These are phyloP conservation scores for Candolleomyces eurysporus DNA, from an alignment of 768 basidiomycete species.

Conservation along the genomic window DNA sequence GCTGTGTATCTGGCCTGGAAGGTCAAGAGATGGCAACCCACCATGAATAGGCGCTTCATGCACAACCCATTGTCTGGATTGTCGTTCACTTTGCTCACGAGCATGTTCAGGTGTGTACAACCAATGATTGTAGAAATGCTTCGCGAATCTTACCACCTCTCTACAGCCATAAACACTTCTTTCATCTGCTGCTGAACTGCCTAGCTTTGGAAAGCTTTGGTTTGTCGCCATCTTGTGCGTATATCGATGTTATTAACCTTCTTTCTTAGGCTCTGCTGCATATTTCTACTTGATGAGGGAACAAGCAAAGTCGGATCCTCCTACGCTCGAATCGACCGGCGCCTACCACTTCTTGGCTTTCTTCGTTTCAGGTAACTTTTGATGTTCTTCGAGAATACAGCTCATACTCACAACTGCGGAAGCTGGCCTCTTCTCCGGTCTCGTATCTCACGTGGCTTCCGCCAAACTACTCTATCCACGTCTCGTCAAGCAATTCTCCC, in stretches of 20 bases:
- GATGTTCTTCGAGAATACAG: not conserved
- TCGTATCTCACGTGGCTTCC: conserved; percentile 71
- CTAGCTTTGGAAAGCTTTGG: conserved; percentile 86
- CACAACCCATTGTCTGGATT: conserved; percentile 81
- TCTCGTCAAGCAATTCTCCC: conserved; percentile 55
- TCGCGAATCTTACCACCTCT: not conserved
- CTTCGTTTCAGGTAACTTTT: conserved; percentile 61
- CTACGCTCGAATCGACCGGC: conserved; percentile 61
- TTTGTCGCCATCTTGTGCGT: conserved; percentile 23
- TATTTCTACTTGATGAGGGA: conserved; percentile 53
- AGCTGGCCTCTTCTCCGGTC: conserved; percentile 81
- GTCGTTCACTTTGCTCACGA: conserved; percentile 76
- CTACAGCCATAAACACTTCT: conserved; percentile 60
- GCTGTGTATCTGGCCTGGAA: conserved; percentile 80
- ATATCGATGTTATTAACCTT: not conserved
- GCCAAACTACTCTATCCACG: conserved; percentile 74
- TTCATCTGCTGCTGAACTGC: conserved; percentile 76
- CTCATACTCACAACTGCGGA: conserved; percentile 1
- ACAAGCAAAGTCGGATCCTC: conserved; percentile 42
- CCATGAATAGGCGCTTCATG: conserved; percentile 68
- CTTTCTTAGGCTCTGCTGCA: conserved; percentile 57
- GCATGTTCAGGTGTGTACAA: conserved; percentile 69
- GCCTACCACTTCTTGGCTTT: conserved; percentile 83
- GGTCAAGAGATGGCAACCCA: conserved; percentile 53
- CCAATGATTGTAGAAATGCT: not conserved